Conservation (phyloP, 805 yeast genomes). For the Yarrowia sp. region DNA sequence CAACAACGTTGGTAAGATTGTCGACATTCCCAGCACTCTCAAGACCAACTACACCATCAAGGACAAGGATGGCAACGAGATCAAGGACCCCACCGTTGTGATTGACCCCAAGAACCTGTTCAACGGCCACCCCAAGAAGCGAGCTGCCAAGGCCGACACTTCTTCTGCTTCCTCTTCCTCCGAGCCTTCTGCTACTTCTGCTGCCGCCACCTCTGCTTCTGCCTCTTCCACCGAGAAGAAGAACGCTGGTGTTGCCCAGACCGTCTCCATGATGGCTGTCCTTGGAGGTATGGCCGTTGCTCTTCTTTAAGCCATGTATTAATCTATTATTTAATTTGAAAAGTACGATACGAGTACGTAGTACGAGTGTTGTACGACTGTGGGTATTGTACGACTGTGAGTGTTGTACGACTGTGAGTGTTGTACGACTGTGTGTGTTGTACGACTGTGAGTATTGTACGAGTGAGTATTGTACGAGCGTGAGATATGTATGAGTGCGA, state of each 20-base stretch:
- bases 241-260: slow-evolving; percentile 27
- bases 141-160: slow-evolving; percentile 8
- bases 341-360: too few relatives aligned
- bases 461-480: too few relatives aligned
- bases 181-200: slow-evolving; percentile 28
- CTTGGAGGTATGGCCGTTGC: neutral
- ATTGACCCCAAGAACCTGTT: slow-evolving; percentile 31
- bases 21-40: slow-evolving; percentile 31
- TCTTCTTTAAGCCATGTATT: neutral
- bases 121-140: slow-evolving; percentile 32
- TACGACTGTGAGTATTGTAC: too few relatives aligned
- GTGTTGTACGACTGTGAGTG: too few relatives aligned
- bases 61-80: slow-evolving; percentile 35
- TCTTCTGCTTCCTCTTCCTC: slow-evolving; percentile 27
- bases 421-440: too few relatives aligned
- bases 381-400: too few relatives aligned
- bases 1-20: slow-evolving; percentile 39
- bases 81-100: slow-evolving; percentile 32
- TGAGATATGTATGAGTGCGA: too few relatives aligned
- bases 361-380: too few relatives aligned
- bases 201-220: slow-evolving; percentile 27
- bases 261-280: slow-evolving; percentile 14
- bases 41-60: slow-evolving; percentile 35
- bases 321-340: neutral
- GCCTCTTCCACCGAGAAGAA: slow-evolving; percentile 27